Evolutionary conservation across 208 protist genomes (phyloP), one percentile per base, ranked within the genome.

Genomic region (Dictyostelium gargantuum): DNA sequence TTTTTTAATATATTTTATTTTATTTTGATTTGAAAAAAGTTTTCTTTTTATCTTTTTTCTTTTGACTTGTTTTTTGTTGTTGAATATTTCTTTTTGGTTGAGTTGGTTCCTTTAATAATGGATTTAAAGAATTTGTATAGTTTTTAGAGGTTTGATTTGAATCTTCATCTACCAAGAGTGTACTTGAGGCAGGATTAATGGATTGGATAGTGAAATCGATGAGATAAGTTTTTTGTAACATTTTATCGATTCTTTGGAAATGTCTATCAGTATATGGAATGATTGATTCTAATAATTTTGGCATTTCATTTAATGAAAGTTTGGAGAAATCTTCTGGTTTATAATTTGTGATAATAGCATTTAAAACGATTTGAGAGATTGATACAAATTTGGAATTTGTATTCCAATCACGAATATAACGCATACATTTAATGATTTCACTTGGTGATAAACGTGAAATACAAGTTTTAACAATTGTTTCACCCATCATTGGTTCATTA

Each of bases 201-300:
- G 70, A 66, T 42, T 79, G 15, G 26, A 92, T 79, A 3, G 92
- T 92, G 23, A 85, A 94, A 40, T 92, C 82, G 19, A 94, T 63
- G 5, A 94, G 40, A 72, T 84, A 94, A 35, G 93, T 82, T 70
- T 93, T 85, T 84, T 91, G 92, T n/a, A 95, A n/a, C 76, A 95
- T 91, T 48, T 63, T 86, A 42, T 95, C 84, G 23, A 84, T 38
- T 52, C 93, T 61, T 32, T 84, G 52, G 35, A 91, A 76, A 77
- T 96, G 94, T 81, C 84, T 91, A 50, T 96, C 93, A 1, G 94
- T 95, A 46, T 96, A 96, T n/a, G 94, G 91, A 19, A 96, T 93
- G 6, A 96, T 48, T 38, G 85, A 82, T 44, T 95, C 54, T 2
- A 95, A 17, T 13, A 91, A 3, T n/a, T 54, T 46, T 42, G 70